Conservation (phyloP, 352 stramenopile genomes). For the Phytophthora podocarpi region DNA sequence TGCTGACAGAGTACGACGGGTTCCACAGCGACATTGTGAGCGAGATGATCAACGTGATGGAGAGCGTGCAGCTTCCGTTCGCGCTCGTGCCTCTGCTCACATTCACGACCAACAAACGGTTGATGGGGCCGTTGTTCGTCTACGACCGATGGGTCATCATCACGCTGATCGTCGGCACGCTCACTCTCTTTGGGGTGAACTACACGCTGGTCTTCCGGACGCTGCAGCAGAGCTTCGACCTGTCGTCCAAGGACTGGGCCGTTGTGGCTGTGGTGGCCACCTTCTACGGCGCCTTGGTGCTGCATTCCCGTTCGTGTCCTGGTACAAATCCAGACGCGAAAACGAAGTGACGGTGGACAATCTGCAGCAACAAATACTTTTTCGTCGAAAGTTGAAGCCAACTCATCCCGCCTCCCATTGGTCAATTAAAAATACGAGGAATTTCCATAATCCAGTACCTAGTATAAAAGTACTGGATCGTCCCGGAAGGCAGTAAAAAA, state of each 20-base stretch:
- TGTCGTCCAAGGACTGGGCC: constrained; percentile 25
- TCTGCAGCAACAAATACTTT: background rate
- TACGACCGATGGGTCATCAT: constrained; percentile 37
- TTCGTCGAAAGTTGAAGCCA: constrained; percentile 9
- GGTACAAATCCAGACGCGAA: constrained; percentile 6
- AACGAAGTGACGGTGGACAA: background rate
- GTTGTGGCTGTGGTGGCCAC: constrained; percentile 10
- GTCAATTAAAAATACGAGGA: constrained; percentile 8
- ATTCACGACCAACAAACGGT: constrained; percentile 60
- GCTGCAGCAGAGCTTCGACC: constrained; percentile 35
- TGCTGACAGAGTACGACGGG: constrained; percentile 40
- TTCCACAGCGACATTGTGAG: constrained; percentile 52
- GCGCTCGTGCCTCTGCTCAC: constrained; percentile 83
- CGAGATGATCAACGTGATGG: constrained; percentile 85
- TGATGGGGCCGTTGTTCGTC: constrained; percentile 63
- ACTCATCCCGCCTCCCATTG: constrained; percentile 5
- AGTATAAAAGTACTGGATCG: too few species aligned
- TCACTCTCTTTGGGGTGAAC: constrained; percentile 66
- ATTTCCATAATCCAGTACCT: too few species aligned
- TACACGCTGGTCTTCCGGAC: constrained; percentile 70
- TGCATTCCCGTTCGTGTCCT: constrained; percentile 29
- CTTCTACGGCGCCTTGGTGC: constrained; percentile 21
- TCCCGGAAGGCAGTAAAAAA: too few species aligned
- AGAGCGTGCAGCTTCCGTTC: constrained; percentile 90
- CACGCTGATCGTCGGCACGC: constrained; percentile 34